Base-by-base conservation (phyloP, 1,139 yeast genomes). In the Taphrina deformans region DNA sequence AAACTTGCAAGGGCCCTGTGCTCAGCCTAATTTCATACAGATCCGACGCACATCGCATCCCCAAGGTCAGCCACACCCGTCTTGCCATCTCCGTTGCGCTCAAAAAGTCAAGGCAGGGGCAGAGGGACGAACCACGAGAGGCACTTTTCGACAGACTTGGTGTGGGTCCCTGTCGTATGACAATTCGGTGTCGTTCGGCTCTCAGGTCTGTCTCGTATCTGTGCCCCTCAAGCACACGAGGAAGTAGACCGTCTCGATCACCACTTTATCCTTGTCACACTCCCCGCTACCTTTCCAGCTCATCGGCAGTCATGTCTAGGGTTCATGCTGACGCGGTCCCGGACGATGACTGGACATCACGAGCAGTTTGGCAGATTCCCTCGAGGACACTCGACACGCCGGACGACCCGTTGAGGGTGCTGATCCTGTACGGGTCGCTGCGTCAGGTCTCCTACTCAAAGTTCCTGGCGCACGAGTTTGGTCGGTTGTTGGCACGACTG, bases 391-490 rank as follows among this genome's bases (percentile, higher is more conserved):
- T 23, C 12, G n/a, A 46, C 46, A 35, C 62, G 10, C 46, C 41
- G 4, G 55, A 18, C 10, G 55, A 31, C 21, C 48, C 33, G 6
- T 29, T 50, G 21, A 38, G 56, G 5, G 33, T 59, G 6, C 41
- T 59, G 40, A 26, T 59, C 16, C 64, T 59, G 38, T 59, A 59
- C 31, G 64, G 64, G 5, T 59, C 64, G n/a, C 41, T 59, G 18
- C 56, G 64, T 1, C 23, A 31, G 5, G 33, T 24, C n/a, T 55
- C 67, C 7, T 65, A 61, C 55, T 61, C 66, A 10, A 45, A 48
- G 9, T 59, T 62, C 6, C 40, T 62, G 14, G 67, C 67, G n/a
- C 55, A 41, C 41, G 67, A 65, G 40, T 62, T 62, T 23, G 51
- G 56, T 2, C 61, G 67, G 4, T 26, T 65, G n/a, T 60, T 65